These are phyloP conservation scores for Solanum rostratum DNA, from an alignment of 257 asterid species.

Conservation along the genomic window DNA sequence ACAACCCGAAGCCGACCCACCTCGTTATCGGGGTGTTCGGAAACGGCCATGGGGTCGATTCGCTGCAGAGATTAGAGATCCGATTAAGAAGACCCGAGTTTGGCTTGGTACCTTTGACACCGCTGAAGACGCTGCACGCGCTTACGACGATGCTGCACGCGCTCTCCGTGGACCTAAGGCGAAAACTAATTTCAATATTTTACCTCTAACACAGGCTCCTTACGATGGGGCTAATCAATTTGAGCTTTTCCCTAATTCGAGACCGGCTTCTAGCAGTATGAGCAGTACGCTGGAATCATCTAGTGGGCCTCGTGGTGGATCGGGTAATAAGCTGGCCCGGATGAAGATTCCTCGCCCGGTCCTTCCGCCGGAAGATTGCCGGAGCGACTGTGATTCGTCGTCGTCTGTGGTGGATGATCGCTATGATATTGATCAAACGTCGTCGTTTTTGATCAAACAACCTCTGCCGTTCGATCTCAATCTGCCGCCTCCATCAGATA, in stretches of 20 bases:
- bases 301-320: constrained; percentile 1
- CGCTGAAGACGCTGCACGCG: constrained; percentile 7
- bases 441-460: not conserved
- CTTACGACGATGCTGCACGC: constrained; percentile 6
- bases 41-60: constrained; percentile 12
- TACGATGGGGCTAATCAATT: not conserved
- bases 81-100: not conserved
- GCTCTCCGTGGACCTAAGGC: constrained; percentile 2
- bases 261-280: constrained; percentile 6
- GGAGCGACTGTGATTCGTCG: constrained; percentile 7
- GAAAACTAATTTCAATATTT: constrained; percentile 1
- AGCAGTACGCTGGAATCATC: constrained; percentile 7
- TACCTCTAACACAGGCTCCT: not conserved
- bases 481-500: constrained; percentile 1
- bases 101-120: constrained; percentile 7
- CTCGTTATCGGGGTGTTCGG: constrained; percentile 10
- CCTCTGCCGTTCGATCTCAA: constrained; percentile 8
- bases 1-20: not conserved
- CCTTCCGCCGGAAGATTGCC: not conserved
- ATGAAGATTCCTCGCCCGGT: not conserved
- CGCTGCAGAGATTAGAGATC: constrained; percentile 7
- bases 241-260: not conserved
- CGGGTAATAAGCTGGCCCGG: not conserved
- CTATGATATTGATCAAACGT: not conserved
- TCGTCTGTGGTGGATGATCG: constrained; percentile 3